These are phyloP conservation scores for Globisporangium nagaii DNA, from an alignment of 352 stramenopile genomes.

Conservation along the genomic window DNA sequence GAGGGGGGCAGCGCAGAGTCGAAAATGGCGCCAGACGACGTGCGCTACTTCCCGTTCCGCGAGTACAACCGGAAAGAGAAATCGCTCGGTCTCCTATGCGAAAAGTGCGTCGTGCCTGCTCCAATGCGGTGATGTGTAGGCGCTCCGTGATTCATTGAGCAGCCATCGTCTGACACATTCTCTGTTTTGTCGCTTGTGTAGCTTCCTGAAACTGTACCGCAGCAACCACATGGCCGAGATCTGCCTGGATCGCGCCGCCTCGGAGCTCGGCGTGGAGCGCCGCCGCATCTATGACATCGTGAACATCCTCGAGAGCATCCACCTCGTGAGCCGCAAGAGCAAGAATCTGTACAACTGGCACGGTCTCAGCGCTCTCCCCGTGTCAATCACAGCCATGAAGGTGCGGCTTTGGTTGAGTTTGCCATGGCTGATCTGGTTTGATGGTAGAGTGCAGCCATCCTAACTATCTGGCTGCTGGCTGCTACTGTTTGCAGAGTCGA, in stretches of 20 bases:
- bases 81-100: constrained; percentile 75
- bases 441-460: too few relatives aligned
- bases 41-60: constrained; percentile 60
- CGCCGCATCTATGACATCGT: constrained; percentile 97
- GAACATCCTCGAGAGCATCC: constrained; percentile 96
- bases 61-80: constrained; percentile 89
- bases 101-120: constrained; percentile 74
- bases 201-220: constrained; percentile 74
- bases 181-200: constrained; percentile 11
- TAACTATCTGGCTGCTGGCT: too few relatives aligned
- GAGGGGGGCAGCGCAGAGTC: constrained; percentile 14
- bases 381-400: constrained; percentile 71
- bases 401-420: constrained; percentile 14
- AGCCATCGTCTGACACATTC: background rate
- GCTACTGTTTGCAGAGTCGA: constrained; percentile 21
- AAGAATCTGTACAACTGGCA: constrained; percentile 97
- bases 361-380: constrained; percentile 55
- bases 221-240: constrained; percentile 68
- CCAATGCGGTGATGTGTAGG: background rate
- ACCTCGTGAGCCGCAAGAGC: constrained; percentile 92
- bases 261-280: constrained; percentile 85
- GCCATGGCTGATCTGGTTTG: background rate
- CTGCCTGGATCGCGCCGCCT: constrained; percentile 62
- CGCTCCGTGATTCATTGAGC: background rate
- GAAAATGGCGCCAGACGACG: constrained; percentile 28